Percentiles rank a stretch among this genome's conserved stretches.
phyloP scores from a whole-genome alignment of 1,284 basidiomycete genomes.

The Bjerkandera adusta region DNA sequence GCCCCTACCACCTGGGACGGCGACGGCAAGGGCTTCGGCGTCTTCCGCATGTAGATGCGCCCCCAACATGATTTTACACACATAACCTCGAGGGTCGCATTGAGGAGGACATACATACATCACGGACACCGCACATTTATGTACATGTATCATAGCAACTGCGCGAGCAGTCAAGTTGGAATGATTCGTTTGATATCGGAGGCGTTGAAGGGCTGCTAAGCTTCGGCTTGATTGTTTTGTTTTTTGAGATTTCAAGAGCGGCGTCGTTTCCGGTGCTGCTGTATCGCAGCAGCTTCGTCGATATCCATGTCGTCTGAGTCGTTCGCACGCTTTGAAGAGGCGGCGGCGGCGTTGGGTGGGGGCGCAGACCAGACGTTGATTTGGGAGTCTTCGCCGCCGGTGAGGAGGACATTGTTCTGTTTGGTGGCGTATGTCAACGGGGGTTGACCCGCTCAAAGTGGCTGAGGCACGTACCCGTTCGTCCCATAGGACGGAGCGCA shows the following conservation, averaged over 20 bases:
- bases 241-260: slow-evolving; percentile 14
- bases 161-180: not conserved
- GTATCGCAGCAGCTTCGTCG: slow-evolving; percentile 23
- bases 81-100: not conserved
- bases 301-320: slow-evolving; percentile 28
- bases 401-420: slow-evolving; percentile 35
- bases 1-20: slow-evolving; percentile 68
- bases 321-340: slow-evolving; percentile 14
- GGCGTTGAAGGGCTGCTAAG: not conserved
- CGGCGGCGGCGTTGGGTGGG: slow-evolving; percentile 1
- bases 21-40: slow-evolving; percentile 75
- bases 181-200: no score
- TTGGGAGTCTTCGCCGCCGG: slow-evolving; percentile 37
- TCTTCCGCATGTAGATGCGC: slow-evolving; percentile 80
- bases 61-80: not conserved
- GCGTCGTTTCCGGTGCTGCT: slow-evolving; percentile 23
- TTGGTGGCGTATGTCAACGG: not conserved
- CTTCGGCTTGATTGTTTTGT: no score
- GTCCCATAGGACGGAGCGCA: slow-evolving; percentile 34
- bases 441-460: not conserved
- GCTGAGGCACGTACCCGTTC: slow-evolving; percentile 26
- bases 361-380: slow-evolving; percentile 33
- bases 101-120: not conserved
- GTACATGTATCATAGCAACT: not conserved
- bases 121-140: not conserved